A percentile compares a stretch with the other conserved stretches of the same genome.
Conservation (phyloP, 2,329 filamentous ascomycete genomes). For the Graphium sp. region DNA sequence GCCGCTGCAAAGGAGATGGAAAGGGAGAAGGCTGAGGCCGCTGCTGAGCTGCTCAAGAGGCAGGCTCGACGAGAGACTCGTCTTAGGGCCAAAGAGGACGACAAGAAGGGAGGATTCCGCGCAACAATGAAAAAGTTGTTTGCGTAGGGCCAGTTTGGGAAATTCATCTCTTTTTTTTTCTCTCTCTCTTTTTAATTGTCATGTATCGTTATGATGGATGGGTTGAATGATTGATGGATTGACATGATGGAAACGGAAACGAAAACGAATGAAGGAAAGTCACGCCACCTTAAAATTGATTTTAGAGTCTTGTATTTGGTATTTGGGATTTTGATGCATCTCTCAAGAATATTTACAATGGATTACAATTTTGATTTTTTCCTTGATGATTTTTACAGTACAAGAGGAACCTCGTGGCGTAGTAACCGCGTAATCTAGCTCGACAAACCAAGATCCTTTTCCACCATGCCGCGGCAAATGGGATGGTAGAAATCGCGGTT, state of each 20-base stretch:
- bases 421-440: too few species aligned
- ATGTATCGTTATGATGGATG: neutral
- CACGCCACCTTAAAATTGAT: too few species aligned
- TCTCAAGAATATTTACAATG: neutral
- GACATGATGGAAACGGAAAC: too few species aligned
- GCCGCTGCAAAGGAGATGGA: slow-evolving; percentile 5
- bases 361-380: neutral
- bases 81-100: slow-evolving; percentile 5
- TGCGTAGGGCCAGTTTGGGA: slow-evolving; percentile 3
- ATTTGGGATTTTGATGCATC: too few species aligned
- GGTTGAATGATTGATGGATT: neutral
- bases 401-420: too few species aligned
- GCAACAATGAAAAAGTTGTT: slow-evolving; percentile 6
- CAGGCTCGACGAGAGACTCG: slow-evolving; percentile 6
- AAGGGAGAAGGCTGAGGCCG: neutral
- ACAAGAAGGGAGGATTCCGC: slow-evolving; percentile 6
- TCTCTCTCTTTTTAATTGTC: neutral
- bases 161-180: slow-evolving; percentile 1
- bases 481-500: slow-evolving; percentile 91
- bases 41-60: slow-evolving; percentile 5
- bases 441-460: slow-evolving; percentile 74
- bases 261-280: too few species aligned
- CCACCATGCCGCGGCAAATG: slow-evolving; percentile 72
- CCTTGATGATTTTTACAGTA: neutral
- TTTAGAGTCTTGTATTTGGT: too few species aligned